Evolutionary conservation across 83 land plant genomes (phyloP), one percentile per base, ranked within the genome.

Genomic region (Diphasiastrum complanatum): DNA sequence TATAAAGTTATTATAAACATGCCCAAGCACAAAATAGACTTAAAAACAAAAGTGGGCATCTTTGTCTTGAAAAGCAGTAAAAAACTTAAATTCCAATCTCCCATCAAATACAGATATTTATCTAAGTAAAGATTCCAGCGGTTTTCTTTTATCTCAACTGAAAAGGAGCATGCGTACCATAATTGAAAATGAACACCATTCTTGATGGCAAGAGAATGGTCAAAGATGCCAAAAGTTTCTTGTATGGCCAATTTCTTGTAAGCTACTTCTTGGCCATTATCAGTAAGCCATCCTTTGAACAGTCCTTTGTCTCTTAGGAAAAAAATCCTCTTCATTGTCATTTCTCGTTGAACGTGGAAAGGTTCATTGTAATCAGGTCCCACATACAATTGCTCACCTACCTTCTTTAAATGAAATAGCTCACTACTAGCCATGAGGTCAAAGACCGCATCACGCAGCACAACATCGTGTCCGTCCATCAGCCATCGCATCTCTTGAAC

Each of bases 341-440:
- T 51, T 66, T 82, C 95, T 54, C 97, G 40, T 70, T 91, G 95
- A 70, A 84, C 81, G 68, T 91, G 85, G 95, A 87, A 84, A 6
- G 95, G 62, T 41, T 80, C 76, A 55, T 82, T 81, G 66, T 71
- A 91, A 41, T 91, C 81, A 38, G 86, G 83, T 45, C 65, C 49
- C 36, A 77, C 79, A 22, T 76, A 87, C 3, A 78, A 65, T 55
- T 58, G 47, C 0, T 60, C 73, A 27, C 40, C 55, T 11, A 64
- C 50, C 41, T 24, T 51, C 24, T 61, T 67, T 20, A 45, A 71
- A 47, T 70, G 54, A 74, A 91, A 91, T 18, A 84, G 82, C 45
- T 73, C 52, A 69, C 79, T 82, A 60, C 65, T 78, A 26, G 50
- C 45, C 82, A 91, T 87, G 49, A 91, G 49, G 19, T 73, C 60